phyloP scores from a whole-genome alignment of 176 grass and related monocot genomes.

The Echinochloa phyllopogon region DNA sequence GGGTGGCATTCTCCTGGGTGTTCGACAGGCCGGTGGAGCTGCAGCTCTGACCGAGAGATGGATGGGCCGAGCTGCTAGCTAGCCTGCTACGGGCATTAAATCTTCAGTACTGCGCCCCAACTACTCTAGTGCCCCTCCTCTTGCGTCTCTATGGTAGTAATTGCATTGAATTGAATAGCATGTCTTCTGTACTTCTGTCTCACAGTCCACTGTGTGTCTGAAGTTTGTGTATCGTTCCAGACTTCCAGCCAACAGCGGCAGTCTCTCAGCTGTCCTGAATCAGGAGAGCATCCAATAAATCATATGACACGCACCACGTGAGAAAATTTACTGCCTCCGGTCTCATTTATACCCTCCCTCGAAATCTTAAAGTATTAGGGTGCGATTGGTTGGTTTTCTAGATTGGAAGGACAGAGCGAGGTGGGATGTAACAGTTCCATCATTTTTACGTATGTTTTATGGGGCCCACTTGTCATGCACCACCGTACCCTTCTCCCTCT shows the following conservation, averaged over 20 bases:
- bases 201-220: no score
- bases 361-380: no score
- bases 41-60: background rate
- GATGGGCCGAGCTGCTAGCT: background rate
- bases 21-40: constrained; percentile 38
- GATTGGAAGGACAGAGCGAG: no score
- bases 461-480: no score
- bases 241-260: background rate
- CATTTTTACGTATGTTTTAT: no score
- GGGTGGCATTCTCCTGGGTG: constrained; percentile 42
- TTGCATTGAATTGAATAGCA: no score
- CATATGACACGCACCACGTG: background rate
- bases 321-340: background rate
- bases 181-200: no score
- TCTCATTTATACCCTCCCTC: no score
- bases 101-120: background rate
- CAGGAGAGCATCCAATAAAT: background rate
- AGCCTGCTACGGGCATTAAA: background rate
- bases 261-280: background rate
- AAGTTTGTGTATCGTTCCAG: background rate
- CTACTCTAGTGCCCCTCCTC: background rate
- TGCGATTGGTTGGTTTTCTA: no score
- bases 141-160: no score
- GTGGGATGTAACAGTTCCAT: no score
- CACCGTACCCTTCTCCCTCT: no score